These are phyloP conservation scores for Parasarocladium wereldwijsianum DNA, from an alignment of 2,329 filamentous ascomycete genomes.

Conservation along the genomic window DNA sequence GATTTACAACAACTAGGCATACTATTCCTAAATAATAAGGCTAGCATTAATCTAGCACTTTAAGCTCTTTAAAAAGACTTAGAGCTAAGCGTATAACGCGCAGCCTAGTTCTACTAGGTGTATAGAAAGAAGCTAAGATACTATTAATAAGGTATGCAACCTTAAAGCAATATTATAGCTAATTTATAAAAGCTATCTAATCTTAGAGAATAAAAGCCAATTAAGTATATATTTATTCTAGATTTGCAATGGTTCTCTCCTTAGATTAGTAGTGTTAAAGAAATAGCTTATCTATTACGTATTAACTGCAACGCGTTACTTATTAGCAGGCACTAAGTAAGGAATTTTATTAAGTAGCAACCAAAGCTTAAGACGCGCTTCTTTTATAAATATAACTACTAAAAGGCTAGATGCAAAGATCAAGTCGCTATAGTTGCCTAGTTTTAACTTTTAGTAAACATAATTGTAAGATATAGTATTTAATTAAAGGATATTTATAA, in stretches of 20 bases:
- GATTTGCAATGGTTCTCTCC: slow-evolving; percentile 4
- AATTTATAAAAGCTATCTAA: slow-evolving; percentile 5
- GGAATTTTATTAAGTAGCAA: slow-evolving; percentile 1
- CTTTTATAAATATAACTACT: slow-evolving; percentile 7
- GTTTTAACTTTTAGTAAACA: slow-evolving; percentile 7
- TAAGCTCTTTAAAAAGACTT: too few relatives aligned
- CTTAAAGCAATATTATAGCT: slow-evolving; percentile 2
- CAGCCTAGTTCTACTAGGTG: too few relatives aligned
- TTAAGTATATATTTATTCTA: slow-evolving; percentile 6
- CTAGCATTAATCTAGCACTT: too few relatives aligned
- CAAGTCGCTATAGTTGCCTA: slow-evolving; percentile 6
- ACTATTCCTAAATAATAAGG: too few relatives aligned
- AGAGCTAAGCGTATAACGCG: too few relatives aligned
- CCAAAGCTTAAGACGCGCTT: slow-evolving; percentile 5
- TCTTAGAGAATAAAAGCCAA: slow-evolving; percentile 5
- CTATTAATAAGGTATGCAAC: too few relatives aligned
- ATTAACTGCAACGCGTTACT: slow-evolving; percentile 2
- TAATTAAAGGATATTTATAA: slow-evolving; percentile 8
- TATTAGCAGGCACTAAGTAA: slow-evolving; percentile 3
- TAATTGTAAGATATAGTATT: slow-evolving; percentile 7
- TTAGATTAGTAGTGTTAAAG: slow-evolving; percentile 5
- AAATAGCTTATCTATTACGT: slow-evolving; percentile 1
- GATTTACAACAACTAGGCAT: too few relatives aligned
- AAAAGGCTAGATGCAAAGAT: slow-evolving; percentile 9
- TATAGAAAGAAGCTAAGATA: too few relatives aligned